Evolutionary conservation across 371 early-diverging fungal genomes (phyloP), one percentile per base, ranked within the genome.

Genomic region (Apophysomyces ossiformis): DNA sequence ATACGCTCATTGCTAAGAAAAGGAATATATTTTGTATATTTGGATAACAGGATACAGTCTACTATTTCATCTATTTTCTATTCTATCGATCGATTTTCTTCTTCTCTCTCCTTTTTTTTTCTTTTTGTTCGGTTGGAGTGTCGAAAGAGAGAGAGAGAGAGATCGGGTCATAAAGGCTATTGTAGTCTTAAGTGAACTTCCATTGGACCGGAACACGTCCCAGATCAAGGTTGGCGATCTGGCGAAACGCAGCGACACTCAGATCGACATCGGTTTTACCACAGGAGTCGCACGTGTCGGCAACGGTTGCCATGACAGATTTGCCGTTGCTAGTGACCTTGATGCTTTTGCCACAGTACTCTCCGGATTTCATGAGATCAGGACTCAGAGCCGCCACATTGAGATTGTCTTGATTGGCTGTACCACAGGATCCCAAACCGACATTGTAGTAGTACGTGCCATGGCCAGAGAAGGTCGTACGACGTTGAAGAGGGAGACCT

Each of bases 211-310:
- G 37, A 50, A 85, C 63, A 18, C 74, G 71, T 12, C 87, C 87
- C 45, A 44, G 70, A 38, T 15, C 38, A 7, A 67, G 32, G 26
- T 63, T 32, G 41, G 70, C 83, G 44, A 85, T 67, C 54, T 77
- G 36, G 5, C 76, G 62, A 63, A 87, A 87, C 1, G 86, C 84
- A 35, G 81, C 61, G 1, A 75, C 77, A 11, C 75, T 74, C 21
- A 84, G 63, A 59, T 82, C 87, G 15, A 87, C 43, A 67, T 70
- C 74, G 7, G 75, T 78, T 7, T 50, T 37, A 4, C 16, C 56
- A 62, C 87, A 87, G 1, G 44, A 65, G 4, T 81, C 82, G 64
- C 87, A 87, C 0, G 81, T 79, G 64, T 87, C 87, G 13, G 79
- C 76, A 16, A 85, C 67, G 1, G 56, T 77, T 37, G 78, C 81